A percentile compares a stretch with the other conserved stretches of the same genome.
These are phyloP conservation scores for Candida tropicalis DNA, from an alignment of 1,139 yeast genomes.

Conservation along the genomic window DNA sequence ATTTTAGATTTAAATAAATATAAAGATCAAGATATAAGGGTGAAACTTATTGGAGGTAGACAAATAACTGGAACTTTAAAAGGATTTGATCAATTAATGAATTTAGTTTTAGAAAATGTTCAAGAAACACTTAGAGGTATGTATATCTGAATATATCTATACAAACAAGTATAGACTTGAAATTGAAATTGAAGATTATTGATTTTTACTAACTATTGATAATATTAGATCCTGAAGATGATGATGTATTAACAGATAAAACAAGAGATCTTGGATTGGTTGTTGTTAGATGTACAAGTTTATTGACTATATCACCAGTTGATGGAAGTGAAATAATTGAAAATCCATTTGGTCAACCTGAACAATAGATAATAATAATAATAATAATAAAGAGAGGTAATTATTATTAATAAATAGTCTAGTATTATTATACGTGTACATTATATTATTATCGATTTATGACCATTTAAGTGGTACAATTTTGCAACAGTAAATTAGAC, in stretches of 20 bases:
- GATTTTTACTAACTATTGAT: constrained; percentile 8
- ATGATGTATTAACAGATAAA: constrained; percentile 44
- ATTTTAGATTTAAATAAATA: constrained; percentile 81
- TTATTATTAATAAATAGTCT: background rate
- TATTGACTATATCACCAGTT: constrained; percentile 80
- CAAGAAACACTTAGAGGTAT: constrained; percentile 64
- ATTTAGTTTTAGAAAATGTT: constrained; percentile 85
- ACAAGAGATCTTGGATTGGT: constrained; percentile 74
- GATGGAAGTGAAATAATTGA: constrained; percentile 81
- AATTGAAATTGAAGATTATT: too few relatives aligned
- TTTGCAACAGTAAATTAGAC: too few relatives aligned
- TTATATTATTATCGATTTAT: too few relatives aligned
- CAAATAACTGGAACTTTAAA: constrained; percentile 73
- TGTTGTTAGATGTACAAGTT: constrained; percentile 83
- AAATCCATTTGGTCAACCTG: constrained; percentile 57
- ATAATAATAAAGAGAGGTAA: background rate
- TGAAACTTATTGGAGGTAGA: constrained; percentile 88
- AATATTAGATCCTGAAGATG: constrained; percentile 60
- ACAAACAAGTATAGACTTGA: too few relatives aligned
- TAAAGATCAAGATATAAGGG: constrained; percentile 72
- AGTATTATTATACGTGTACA: background rate
- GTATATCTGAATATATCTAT: constrained; percentile 19
- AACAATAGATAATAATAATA: constrained; percentile 15
- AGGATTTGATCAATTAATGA: constrained; percentile 93
- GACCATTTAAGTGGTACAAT: too few relatives aligned